These are phyloP conservation scores for Aspergillus leporis DNA, from an alignment of 495 filamentous ascomycete species.

Conservation along the genomic window DNA sequence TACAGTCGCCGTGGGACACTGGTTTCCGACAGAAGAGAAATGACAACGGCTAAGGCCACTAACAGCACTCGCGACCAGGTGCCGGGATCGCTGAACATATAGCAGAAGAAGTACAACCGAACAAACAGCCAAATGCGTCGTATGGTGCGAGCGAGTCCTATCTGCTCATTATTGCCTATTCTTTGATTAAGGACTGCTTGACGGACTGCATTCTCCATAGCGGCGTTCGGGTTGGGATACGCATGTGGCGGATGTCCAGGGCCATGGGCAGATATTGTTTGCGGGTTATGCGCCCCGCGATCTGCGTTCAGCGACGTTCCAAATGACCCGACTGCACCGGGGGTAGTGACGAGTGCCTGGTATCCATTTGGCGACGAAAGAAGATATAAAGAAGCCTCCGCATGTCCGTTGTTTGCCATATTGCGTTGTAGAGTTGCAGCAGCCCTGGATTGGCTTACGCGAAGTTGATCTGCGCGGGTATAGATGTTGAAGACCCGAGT, in stretches of 20 bases:
- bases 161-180: slow-evolving; percentile 41
- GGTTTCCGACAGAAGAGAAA: slow-evolving; percentile 65
- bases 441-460: slow-evolving; percentile 19
- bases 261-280: background rate
- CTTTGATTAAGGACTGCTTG: slow-evolving; percentile 44
- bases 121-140: slow-evolving; percentile 76
- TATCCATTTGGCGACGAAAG: slow-evolving; percentile 61
- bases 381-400: slow-evolving; percentile 51
- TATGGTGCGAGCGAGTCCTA: slow-evolving; percentile 50
- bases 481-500: slow-evolving; percentile 30
- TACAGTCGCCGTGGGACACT: slow-evolving; percentile 60
- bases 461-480: slow-evolving; percentile 32
- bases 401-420: background rate
- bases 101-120: slow-evolving; percentile 73
- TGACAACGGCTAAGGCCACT: slow-evolving; percentile 56
- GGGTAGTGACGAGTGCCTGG: slow-evolving; percentile 54
- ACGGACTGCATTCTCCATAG: slow-evolving; percentile 38
- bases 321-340: slow-evolving; percentile 44
- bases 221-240: slow-evolving; percentile 28
- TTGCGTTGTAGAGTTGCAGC: slow-evolving; percentile 12
- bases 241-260: slow-evolving; percentile 7
- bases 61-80: slow-evolving; percentile 70
- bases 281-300: slow-evolving; percentile 10
- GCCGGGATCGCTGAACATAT: slow-evolving; percentile 73
- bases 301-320: slow-evolving; percentile 34